Conservation (phyloP, 495 filamentous ascomycete species). For the Xylaria longipes region DNA sequence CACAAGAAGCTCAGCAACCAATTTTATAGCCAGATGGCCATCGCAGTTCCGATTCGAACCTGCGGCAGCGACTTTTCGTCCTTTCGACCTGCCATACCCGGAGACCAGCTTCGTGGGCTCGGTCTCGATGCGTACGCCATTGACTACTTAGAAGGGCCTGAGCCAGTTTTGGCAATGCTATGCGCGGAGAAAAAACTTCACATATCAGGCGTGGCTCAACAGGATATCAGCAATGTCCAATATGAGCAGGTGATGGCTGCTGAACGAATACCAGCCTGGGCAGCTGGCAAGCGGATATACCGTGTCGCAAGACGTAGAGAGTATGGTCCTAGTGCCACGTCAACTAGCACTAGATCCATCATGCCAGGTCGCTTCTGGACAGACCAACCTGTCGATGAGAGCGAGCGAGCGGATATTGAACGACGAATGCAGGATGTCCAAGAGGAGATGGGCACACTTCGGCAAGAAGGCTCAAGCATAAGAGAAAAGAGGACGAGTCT, state of each 20-base stretch:
- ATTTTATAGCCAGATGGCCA: constrained; percentile 58
- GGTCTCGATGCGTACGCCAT: constrained; percentile 83
- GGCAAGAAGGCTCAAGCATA: constrained; percentile 43
- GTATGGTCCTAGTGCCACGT: constrained; percentile 72
- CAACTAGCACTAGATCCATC: constrained; percentile 65
- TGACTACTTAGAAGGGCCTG: constrained; percentile 80
- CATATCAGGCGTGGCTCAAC: constrained; percentile 65
- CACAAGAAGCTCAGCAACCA: constrained; percentile 70
- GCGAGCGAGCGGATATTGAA: constrained; percentile 60
- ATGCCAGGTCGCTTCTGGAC: constrained; percentile 71
- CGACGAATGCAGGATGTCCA: constrained; percentile 44
- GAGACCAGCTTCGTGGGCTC: constrained; percentile 55
- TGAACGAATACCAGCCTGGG: constrained; percentile 63
- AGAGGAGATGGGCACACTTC: constrained; percentile 46
- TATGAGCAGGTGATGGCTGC: constrained; percentile 62
- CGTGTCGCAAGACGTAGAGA: constrained; percentile 69
- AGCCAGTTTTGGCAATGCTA: constrained; percentile 85
- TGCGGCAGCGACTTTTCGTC: constrained; percentile 54
- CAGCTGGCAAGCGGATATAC: constrained; percentile 65
- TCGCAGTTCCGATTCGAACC: constrained; percentile 70
- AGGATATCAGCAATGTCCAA: constrained; percentile 67
- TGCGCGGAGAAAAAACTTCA: constrained; percentile 72
- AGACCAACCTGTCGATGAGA: constrained; percentile 72
- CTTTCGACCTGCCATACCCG: constrained; percentile 63
- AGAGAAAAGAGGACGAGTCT: constrained; percentile 25